phyloP scores from a whole-genome alignment of 176 grass and related monocot species.

The Eragrostis nindensis region DNA sequence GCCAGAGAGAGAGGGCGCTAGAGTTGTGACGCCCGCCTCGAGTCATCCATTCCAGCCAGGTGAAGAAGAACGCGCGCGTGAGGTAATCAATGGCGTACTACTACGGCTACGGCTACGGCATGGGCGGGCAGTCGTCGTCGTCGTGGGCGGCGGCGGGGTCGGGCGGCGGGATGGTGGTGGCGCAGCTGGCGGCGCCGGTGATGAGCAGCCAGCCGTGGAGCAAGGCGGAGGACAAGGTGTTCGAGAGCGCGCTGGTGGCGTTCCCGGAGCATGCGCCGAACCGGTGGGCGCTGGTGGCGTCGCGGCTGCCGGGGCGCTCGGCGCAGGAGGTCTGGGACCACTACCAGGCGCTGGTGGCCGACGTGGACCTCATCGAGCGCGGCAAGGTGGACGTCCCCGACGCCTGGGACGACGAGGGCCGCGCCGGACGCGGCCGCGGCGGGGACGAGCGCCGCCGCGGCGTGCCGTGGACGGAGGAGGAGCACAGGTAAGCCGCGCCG shows the following conservation, averaged over 20 bases:
- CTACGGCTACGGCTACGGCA: constrained; percentile 15
- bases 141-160: background rate
- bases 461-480: constrained; percentile 87
- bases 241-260: constrained; percentile 69
- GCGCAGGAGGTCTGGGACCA: constrained; percentile 59
- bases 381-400: constrained; percentile 57
- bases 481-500: constrained; percentile 60
- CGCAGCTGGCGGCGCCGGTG: background rate
- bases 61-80: too few species aligned
- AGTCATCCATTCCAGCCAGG: background rate
- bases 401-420: constrained; percentile 44
- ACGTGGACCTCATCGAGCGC: constrained; percentile 77
- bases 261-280: constrained; percentile 63
- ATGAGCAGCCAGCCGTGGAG: constrained; percentile 50
- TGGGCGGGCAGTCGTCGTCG: constrained; percentile 16
- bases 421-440: background rate
- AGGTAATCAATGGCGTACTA: constrained; percentile 39
- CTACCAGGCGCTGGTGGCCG: constrained; percentile 62
- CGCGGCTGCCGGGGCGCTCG: constrained; percentile 53
- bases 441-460: constrained; percentile 66
- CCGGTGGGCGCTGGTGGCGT: constrained; percentile 72
- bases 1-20: too few species aligned
- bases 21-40: background rate
- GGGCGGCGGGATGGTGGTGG: background rate
- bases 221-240: constrained; percentile 81